A percentile compares a stretch with the other conserved stretches of the same genome.
These are phyloP conservation scores for Hymenoscyphus albidus DNA, from an alignment of 2,329 filamentous ascomycete genomes.

Conservation along the genomic window DNA sequence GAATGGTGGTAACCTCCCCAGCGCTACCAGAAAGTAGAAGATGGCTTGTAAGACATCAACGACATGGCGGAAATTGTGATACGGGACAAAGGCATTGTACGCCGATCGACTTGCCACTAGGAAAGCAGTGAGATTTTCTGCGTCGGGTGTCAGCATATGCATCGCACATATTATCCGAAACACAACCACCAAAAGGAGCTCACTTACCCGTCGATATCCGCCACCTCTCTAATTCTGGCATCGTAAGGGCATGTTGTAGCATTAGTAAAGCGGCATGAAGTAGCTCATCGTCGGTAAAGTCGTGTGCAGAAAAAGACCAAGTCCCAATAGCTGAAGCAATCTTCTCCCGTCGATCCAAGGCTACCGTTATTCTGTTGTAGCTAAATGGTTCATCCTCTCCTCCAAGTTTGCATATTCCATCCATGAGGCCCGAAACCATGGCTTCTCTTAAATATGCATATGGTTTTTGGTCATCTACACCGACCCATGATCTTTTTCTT, in stretches of 20 bases:
- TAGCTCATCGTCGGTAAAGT: constrained; percentile 86
- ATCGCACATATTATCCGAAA: constrained; percentile 27
- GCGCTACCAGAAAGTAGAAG: constrained; percentile 81
- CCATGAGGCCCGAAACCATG: constrained; percentile 91
- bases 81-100: constrained; percentile 96
- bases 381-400: constrained; percentile 59
- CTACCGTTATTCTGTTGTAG: constrained; percentile 64
- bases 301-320: constrained; percentile 88
- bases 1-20: constrained; percentile 72
- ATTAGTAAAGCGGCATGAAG: constrained; percentile 82
- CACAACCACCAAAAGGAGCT: constrained; percentile 24
- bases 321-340: constrained; percentile 64
- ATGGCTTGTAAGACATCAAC: constrained; percentile 93
- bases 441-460: constrained; percentile 87
- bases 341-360: constrained; percentile 58
- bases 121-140: constrained; percentile 79
- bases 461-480: constrained; percentile 77
- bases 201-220: constrained; percentile 68
- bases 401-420: constrained; percentile 73
- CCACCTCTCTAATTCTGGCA: constrained; percentile 80
- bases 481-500: constrained; percentile 88
- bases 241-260: constrained; percentile 79
- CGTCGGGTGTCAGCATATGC: constrained; percentile 40
- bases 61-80: constrained; percentile 97
- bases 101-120: constrained; percentile 83